phyloP scores from a whole-genome alignment of 148 eudicot species.

The Polygonum maritimum region DNA sequence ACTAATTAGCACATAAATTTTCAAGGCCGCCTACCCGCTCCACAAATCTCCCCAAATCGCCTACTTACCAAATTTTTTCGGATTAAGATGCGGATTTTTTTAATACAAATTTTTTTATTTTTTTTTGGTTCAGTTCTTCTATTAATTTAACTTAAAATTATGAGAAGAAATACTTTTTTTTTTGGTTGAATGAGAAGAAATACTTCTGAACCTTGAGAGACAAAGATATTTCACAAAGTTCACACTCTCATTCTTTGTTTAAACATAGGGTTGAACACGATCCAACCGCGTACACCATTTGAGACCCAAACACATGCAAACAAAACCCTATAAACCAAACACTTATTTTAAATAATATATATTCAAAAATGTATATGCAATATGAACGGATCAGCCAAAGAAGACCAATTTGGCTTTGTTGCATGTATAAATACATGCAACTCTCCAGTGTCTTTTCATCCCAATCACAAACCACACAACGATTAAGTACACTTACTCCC shows the following conservation, averaged over 20 bases:
- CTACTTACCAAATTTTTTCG: too few species aligned
- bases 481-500: neutral
- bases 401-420: neutral
- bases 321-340: neutral
- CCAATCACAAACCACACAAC: neutral
- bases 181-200: too few species aligned
- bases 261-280: neutral
- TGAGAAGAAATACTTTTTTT: too few species aligned
- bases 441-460: neutral
- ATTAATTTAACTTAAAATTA: too few species aligned
- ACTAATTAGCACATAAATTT: too few species aligned
- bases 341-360: too few species aligned
- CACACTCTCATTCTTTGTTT: neutral
- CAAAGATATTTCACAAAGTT: neutral
- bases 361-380: neutral
- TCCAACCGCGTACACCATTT: neutral
- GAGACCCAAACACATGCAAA: neutral
- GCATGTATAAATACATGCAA: slow-evolving; percentile 6
- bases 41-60: too few species aligned
- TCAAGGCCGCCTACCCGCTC: too few species aligned
- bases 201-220: neutral
- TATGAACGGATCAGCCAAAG: neutral
- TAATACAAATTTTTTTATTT: too few species aligned
- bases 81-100: too few species aligned
- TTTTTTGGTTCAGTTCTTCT: too few species aligned